Conservation (phyloP, 495 filamentous ascomycete species). For the Amniculicola lignicola region DNA sequence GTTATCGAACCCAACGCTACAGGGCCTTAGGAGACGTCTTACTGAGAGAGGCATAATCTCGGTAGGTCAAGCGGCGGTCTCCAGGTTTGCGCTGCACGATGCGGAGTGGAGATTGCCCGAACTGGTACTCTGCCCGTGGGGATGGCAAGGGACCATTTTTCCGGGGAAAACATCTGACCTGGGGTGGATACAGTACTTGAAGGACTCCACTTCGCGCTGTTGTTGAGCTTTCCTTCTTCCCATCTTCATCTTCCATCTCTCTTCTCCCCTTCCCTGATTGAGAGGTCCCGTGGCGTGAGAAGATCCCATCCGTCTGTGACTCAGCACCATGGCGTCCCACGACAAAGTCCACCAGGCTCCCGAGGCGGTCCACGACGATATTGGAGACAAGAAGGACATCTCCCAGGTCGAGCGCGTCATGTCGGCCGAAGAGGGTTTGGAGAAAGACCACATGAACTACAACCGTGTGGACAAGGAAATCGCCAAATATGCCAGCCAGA, state of each 20-base stretch:
- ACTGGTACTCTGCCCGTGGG: not conserved
- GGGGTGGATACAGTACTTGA: no score
- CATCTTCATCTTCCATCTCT: no score
- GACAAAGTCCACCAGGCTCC: conserved; percentile 4
- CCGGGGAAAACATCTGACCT: not conserved
- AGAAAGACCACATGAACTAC: conserved; percentile 52
- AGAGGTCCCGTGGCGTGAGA: no score
- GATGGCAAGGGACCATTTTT: not conserved
- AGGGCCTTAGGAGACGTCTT: no score
- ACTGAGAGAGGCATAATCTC: no score
- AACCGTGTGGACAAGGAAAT: conserved; percentile 61
- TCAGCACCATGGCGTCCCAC: not conserved
- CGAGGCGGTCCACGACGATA: not conserved
- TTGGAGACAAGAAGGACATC: conserved; percentile 37
- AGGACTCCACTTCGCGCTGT: no score
- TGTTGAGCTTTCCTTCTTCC: no score
- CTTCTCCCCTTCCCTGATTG: no score
- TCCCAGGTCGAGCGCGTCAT: conserved; percentile 51
- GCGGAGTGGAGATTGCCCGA: not conserved
- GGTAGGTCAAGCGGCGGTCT: no score
- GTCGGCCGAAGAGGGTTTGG: conserved; percentile 41
- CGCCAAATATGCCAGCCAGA: conserved; percentile 57
- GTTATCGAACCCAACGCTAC: no score
- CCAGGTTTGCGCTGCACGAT: no score
- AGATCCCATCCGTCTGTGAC: no score